Conservation (phyloP, 805 yeast genomes). For the Candida berthetii region DNA sequence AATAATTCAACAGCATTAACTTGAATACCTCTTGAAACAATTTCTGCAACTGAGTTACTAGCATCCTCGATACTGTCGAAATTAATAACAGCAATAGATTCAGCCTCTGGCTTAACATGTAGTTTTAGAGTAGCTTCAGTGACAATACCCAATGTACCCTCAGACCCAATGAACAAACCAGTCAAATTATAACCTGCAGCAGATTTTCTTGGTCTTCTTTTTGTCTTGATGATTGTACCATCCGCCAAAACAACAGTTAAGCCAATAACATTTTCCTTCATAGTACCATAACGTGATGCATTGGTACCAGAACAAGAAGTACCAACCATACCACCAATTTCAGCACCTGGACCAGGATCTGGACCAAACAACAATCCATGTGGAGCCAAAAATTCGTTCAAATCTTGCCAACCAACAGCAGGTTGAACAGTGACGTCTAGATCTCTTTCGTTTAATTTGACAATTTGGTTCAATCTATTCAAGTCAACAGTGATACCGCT, state of each 20-base stretch:
- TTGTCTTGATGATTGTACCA: constrained; percentile 72
- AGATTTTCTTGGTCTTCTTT: constrained; percentile 68
- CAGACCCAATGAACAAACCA: constrained; percentile 69
- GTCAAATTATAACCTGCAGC: constrained; percentile 78
- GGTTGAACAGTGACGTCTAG: constrained; percentile 72
- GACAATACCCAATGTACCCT: constrained; percentile 74
- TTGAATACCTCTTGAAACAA: constrained; percentile 56
- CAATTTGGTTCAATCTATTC: constrained; percentile 49
- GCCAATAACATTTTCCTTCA: constrained; percentile 65
- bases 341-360: constrained; percentile 78
- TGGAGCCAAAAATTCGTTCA: constrained; percentile 44
- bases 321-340: constrained; percentile 73
- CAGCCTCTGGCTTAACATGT: constrained; percentile 57
- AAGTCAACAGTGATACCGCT: constrained; percentile 63
- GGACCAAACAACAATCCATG: constrained; percentile 62
- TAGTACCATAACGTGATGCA: constrained; percentile 74
- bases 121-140: constrained; percentile 72
- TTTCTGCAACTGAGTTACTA: constrained; percentile 56
- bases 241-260: constrained; percentile 75
- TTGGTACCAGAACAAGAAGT: constrained; percentile 80
- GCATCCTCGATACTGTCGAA: constrained; percentile 69
- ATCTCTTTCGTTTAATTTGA: constrained; percentile 54
- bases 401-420: constrained; percentile 74
- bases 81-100: constrained; percentile 62
- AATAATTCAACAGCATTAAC: constrained; percentile 72